Percentiles rank a stretch among this genome's conserved stretches.
phyloP scores from a whole-genome alignment of 495 filamentous ascomycete species.

The Xylaria sp. region DNA sequence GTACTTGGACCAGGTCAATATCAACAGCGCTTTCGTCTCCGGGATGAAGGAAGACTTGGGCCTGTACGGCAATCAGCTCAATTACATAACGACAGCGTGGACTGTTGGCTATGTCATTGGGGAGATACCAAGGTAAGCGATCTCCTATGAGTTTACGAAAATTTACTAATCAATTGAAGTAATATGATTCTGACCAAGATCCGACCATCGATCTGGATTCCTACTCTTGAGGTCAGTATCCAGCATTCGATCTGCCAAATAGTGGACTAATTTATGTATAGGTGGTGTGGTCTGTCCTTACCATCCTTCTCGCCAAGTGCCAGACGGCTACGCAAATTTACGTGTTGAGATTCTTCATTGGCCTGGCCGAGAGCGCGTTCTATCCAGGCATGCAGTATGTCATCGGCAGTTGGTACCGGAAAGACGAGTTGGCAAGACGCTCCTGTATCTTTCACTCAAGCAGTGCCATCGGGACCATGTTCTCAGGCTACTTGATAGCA shows the following conservation, averaged over 20 bases:
- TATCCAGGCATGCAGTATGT: slow-evolving; percentile 59
- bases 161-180: slow-evolving; percentile 27
- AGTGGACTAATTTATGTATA: slow-evolving; percentile 21
- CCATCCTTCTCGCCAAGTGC: slow-evolving; percentile 56
- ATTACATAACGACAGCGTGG: slow-evolving; percentile 61
- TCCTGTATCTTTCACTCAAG: slow-evolving; percentile 69
- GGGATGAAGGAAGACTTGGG: slow-evolving; percentile 67
- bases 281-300: slow-evolving; percentile 62
- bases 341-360: slow-evolving; percentile 65
- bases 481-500: slow-evolving; percentile 66
- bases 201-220: slow-evolving; percentile 66
- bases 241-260: slow-evolving; percentile 52
- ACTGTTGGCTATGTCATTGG: slow-evolving; percentile 70
- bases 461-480: slow-evolving; percentile 60
- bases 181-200: slow-evolving; percentile 53
- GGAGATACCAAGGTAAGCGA: slow-evolving; percentile 59
- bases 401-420: slow-evolving; percentile 63
- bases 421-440: slow-evolving; percentile 62
- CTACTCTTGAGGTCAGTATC: slow-evolving; percentile 51
- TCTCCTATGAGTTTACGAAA: slow-evolving; percentile 41
- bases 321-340: slow-evolving; percentile 60
- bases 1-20: slow-evolving; percentile 63
- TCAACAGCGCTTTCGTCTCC: slow-evolving; percentile 65
- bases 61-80: slow-evolving; percentile 62
- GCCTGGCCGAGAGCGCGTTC: slow-evolving; percentile 54